A percentile compares a stretch with the other conserved stretches of the same genome.
phyloP scores from a whole-genome alignment of 225 moss, liverwort and hornwort species.

The Marchantia polymorpha region DNA sequence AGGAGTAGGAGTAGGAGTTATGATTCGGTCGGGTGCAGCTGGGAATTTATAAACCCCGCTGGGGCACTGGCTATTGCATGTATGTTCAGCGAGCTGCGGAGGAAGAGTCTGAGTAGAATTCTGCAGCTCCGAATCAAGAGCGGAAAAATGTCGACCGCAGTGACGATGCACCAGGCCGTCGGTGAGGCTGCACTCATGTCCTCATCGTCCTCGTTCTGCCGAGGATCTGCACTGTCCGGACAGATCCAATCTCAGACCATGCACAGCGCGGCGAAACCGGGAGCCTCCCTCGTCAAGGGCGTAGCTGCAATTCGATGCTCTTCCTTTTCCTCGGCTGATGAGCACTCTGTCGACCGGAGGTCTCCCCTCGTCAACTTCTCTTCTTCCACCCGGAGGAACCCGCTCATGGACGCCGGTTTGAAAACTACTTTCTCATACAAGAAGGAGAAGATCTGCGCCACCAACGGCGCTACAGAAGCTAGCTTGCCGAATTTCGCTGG shows the following conservation, averaged over 20 bases:
- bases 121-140: background rate
- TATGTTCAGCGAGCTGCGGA: background rate
- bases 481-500: slow-evolving; percentile 24
- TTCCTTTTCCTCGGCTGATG: slow-evolving; percentile 11
- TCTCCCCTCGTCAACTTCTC: background rate
- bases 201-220: slow-evolving; percentile 15
- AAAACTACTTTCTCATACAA: background rate
- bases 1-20: background rate
- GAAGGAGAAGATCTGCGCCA: slow-evolving; percentile 7
- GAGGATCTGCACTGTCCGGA: background rate
- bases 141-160: background rate
- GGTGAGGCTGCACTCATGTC: slow-evolving; percentile 16
- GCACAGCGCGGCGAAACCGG: background rate
- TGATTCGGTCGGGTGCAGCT: background rate
- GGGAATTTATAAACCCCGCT: background rate
- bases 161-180: background rate
- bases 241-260: background rate
- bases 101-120: background rate
- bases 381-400: background rate
- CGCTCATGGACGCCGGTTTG: slow-evolving; percentile 5
- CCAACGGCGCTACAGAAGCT: background rate
- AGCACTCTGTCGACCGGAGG: background rate
- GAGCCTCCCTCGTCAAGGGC: background rate
- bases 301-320: slow-evolving; percentile 11
- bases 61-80: background rate